Percentiles rank a stretch among this genome's conserved stretches.
Evolutionary conservation across 2,329 filamentous ascomycete species (phyloP).

Genomic region (Xylaria sp.): DNA sequence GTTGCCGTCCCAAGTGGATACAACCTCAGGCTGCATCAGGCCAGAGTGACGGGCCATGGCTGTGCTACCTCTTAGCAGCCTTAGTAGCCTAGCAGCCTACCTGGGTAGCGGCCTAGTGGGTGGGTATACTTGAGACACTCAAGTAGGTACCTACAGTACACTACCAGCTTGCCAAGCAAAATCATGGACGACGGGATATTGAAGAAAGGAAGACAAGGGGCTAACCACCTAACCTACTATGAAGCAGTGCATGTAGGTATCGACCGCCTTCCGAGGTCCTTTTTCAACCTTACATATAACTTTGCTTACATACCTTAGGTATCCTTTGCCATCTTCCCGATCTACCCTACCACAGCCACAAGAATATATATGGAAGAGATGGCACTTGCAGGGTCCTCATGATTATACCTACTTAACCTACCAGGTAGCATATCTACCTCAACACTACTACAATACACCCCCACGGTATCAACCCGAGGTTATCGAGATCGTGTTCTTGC

Average conservation of each 20-base stretch:
- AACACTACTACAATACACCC: slow-evolving; percentile 1
- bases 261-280: not conserved
- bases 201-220: not conserved
- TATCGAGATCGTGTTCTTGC: not conserved
- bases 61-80: slow-evolving; percentile 18
- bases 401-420: slow-evolving; percentile 1
- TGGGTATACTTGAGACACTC: too few species aligned
- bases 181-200: not conserved
- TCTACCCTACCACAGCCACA: not conserved
- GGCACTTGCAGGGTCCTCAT: slow-evolving; percentile 5
- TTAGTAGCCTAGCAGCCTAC: not conserved
- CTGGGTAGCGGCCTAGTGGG: not conserved
- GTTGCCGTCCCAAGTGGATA: slow-evolving; percentile 27
- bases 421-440: not conserved
- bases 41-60: slow-evolving; percentile 22
- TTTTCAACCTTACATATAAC: too few species aligned
- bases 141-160: too few species aligned
- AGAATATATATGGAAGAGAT: slow-evolving; percentile 12
- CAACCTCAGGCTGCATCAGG: slow-evolving; percentile 17
- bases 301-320: too few species aligned
- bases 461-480: not conserved
- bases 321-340: not conserved
- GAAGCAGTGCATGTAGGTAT: not conserved
- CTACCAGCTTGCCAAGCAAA: not conserved
- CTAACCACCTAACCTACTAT: too few species aligned